These are phyloP conservation scores for Phytophthora capsici DNA, from an alignment of 352 stramenopile genomes.

Conservation along the genomic window DNA sequence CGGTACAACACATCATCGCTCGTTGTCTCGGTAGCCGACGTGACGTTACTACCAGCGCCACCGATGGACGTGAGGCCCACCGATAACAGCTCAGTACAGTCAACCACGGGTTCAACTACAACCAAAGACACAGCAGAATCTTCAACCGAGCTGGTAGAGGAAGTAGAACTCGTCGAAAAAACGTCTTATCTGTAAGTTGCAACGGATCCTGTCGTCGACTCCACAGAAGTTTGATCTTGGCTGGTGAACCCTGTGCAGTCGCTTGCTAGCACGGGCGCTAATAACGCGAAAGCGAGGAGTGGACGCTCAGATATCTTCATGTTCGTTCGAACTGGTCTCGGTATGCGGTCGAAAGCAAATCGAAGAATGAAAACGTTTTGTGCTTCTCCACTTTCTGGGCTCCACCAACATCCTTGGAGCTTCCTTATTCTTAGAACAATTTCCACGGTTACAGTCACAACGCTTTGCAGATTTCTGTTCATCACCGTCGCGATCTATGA, in stretches of 20 bases:
- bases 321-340: too few species aligned
- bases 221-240: too few species aligned
- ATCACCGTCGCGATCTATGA: too few species aligned
- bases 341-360: not conserved
- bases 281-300: not conserved
- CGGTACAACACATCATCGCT: conserved; percentile 39
- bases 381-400: not conserved
- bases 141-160: conserved; percentile 14
- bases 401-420: too few species aligned
- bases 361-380: not conserved
- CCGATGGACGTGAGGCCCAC: conserved; percentile 36
- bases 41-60: conserved; percentile 35
- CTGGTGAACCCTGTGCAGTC: too few species aligned
- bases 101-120: conserved; percentile 24
- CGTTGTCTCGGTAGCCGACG: conserved; percentile 21
- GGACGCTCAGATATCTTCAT: not conserved
- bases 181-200: too few species aligned
- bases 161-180: not conserved
- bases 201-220: too few species aligned
- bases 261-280: too few species aligned
- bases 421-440: too few species aligned
- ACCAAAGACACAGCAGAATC: conserved; percentile 18
- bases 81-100: conserved; percentile 29
- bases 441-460: too few species aligned
- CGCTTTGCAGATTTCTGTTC: too few species aligned